Percentiles rank a stretch among this genome's conserved stretches.
Evolutionary conservation across 768 basidiomycete genomes (phyloP).

Genomic region (Termitomyces sp.): DNA sequence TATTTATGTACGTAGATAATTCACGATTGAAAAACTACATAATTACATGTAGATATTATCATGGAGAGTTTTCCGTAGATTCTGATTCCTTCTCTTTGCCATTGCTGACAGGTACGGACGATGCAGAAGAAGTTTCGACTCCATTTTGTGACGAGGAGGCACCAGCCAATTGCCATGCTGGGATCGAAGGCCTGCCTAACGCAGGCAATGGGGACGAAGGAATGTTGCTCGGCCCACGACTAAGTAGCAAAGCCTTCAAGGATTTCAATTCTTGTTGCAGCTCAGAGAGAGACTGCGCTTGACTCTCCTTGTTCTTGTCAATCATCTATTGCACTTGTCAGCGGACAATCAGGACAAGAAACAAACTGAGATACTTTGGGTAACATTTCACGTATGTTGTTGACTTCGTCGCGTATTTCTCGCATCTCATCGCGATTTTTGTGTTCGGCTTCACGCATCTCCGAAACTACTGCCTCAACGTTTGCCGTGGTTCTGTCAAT

Average conservation of each 20-base stretch:
- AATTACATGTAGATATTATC: neutral
- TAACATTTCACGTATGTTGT: conserved; percentile 85
- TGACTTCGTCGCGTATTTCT: conserved; percentile 88
- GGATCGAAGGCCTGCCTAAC: conserved; percentile 70
- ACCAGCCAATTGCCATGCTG: conserved; percentile 84
- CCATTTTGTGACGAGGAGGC: conserved; percentile 19
- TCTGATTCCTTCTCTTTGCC: conserved; percentile 63
- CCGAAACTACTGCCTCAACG: conserved; percentile 67
- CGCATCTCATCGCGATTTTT: conserved; percentile 86
- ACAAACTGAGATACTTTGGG: conserved; percentile 67
- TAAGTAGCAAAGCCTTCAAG: conserved; percentile 83
- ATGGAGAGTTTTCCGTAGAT: conserved; percentile 1
- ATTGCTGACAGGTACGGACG: conserved; percentile 23
- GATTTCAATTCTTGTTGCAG: conserved; percentile 94
- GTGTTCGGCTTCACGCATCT: conserved; percentile 75
- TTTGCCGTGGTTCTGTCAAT: conserved; percentile 71
- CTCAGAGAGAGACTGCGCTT: conserved; percentile 79
- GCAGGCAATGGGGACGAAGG: conserved; percentile 50
- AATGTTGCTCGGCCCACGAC: conserved; percentile 53
- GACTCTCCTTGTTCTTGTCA: conserved; percentile 85
- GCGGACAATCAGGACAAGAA: conserved; percentile 1
- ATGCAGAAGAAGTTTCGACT: conserved; percentile 1
- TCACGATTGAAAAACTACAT: neutral
- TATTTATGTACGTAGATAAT: too few species aligned
- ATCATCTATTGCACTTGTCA: conserved; percentile 66